These are phyloP conservation scores for Trichoderma sp. DNA, from an alignment of 2,329 filamentous ascomycete species.

Conservation along the genomic window DNA sequence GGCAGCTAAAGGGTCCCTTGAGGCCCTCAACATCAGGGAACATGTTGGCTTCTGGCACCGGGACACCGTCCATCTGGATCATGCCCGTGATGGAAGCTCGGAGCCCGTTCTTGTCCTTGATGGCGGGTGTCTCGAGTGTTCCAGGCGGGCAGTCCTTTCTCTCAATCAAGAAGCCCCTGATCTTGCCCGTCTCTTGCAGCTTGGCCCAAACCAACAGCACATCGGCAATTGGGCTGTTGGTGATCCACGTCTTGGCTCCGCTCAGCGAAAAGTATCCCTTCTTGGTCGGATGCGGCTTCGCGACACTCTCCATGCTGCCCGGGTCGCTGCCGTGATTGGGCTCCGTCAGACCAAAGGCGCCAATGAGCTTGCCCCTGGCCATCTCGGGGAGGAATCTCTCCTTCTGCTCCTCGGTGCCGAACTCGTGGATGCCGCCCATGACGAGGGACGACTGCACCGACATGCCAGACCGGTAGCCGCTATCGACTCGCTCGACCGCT, in stretches of 20 bases:
- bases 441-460: conserved; percentile 91
- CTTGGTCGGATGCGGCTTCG: conserved; percentile 81
- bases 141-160: conserved; percentile 81
- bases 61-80: conserved; percentile 92
- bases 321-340: conserved; percentile 93
- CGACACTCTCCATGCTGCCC: conserved; percentile 84
- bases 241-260: conserved; percentile 93
- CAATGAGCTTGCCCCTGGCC: conserved; percentile 79
- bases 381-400: conserved; percentile 78
- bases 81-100: conserved; percentile 94
- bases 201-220: conserved; percentile 91
- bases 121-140: conserved; percentile 84
- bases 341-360: conserved; percentile 88
- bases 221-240: conserved; percentile 87
- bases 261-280: conserved; percentile 78
- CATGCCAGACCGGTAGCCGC: conserved; percentile 89
- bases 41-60: conserved; percentile 90
- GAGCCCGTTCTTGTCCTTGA: conserved; percentile 95
- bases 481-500: conserved; percentile 88
- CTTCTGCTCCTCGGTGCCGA: conserved; percentile 84
- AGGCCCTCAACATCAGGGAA: conserved; percentile 88
- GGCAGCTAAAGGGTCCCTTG: conserved; percentile 84
- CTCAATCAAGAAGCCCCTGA: conserved; percentile 89
- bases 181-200: conserved; percentile 86
- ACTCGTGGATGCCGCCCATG: conserved; percentile 90